Conservation (phyloP, 2,329 filamentous ascomycete genomes). For the Aulographum hederae region DNA sequence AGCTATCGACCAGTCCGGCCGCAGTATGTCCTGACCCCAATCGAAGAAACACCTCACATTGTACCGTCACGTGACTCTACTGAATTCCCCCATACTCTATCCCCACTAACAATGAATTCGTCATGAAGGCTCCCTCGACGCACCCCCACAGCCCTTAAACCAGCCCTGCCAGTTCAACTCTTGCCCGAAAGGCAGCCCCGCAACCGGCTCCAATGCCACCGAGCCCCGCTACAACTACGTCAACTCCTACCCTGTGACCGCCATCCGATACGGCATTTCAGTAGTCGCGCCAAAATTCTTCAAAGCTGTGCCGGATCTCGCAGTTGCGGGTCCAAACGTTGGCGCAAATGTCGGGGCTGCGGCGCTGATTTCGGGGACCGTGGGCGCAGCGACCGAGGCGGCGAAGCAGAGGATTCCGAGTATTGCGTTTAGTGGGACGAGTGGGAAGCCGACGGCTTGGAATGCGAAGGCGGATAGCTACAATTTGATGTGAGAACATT, state of each 20-base stretch:
- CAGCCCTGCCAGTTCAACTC: conserved; percentile 40
- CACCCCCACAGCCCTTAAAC: conserved; percentile 7
- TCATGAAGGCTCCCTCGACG: conserved; percentile 33
- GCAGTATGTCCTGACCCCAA: conserved; percentile 21
- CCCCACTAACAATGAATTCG: not conserved
- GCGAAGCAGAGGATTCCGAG: conserved; percentile 39
- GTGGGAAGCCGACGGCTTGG: conserved; percentile 33
- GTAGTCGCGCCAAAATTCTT: conserved; percentile 36
- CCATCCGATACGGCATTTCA: conserved; percentile 44
- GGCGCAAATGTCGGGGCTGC: conserved; percentile 39
- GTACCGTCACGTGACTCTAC: too few relatives aligned
- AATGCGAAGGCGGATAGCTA: conserved; percentile 30
- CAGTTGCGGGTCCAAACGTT: conserved; percentile 46
- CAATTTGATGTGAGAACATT: too few relatives aligned
- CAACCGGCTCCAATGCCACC: conserved; percentile 37
- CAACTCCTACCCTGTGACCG: conserved; percentile 49
- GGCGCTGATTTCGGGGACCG: conserved; percentile 45
- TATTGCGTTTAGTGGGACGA: conserved; percentile 47
- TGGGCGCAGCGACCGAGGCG: conserved; percentile 45
- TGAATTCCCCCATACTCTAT: not conserved
- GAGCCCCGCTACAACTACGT: conserved; percentile 49
- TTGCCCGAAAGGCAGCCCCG: conserved; percentile 37
- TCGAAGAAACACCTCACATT: too few relatives aligned
- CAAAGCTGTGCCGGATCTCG: conserved; percentile 38
- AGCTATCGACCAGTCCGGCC: conserved; percentile 47